phyloP scores from a whole-genome alignment of 2,329 filamentous ascomycete species.

The Sporothrix variecibatus region DNA sequence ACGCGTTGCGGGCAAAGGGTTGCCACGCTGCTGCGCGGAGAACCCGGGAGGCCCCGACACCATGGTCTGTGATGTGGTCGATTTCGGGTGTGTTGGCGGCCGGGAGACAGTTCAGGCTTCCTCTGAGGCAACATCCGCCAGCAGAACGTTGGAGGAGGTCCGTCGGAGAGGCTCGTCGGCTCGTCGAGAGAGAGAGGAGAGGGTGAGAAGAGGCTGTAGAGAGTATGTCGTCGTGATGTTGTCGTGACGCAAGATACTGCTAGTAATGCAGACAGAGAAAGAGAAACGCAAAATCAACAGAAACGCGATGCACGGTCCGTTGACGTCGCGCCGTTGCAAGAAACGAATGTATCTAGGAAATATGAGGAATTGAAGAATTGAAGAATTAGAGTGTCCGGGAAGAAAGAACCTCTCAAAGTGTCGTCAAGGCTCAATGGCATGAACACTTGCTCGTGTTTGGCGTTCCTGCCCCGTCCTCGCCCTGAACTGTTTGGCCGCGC shows the following conservation, averaged over 20 bases:
- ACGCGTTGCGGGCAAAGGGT: slow-evolving; percentile 71
- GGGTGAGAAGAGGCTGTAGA: not conserved
- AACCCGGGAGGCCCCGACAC: slow-evolving; percentile 26
- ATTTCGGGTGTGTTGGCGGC: not conserved
- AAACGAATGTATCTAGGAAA: slow-evolving; percentile 18
- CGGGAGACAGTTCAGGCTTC: not conserved
- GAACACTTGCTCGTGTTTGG: slow-evolving; percentile 25
- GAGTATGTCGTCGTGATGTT: not conserved
- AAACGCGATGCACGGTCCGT: not conserved
- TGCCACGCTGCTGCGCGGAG: slow-evolving; percentile 57
- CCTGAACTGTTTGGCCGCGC: slow-evolving; percentile 16
- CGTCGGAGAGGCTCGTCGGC: not conserved
- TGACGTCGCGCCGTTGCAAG: slow-evolving; percentile 20
- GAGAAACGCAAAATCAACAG: not conserved
- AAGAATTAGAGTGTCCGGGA: not conserved
- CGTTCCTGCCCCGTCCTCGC: not conserved
- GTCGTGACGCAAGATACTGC: slow-evolving; percentile 10
- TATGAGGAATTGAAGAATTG: slow-evolving; percentile 11
- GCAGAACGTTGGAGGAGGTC: slow-evolving; percentile 6
- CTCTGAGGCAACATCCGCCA: slow-evolving; percentile 25
- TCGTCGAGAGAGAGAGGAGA: not conserved
- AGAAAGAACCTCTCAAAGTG: slow-evolving; percentile 17
- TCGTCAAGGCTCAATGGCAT: slow-evolving; percentile 25
- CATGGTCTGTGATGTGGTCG: slow-evolving; percentile 13
- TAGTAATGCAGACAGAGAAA: not conserved